Percentiles rank a stretch among this genome's conserved stretches.
Conservation (phyloP, 83 land plant species). For the Picea engelmannii region DNA sequence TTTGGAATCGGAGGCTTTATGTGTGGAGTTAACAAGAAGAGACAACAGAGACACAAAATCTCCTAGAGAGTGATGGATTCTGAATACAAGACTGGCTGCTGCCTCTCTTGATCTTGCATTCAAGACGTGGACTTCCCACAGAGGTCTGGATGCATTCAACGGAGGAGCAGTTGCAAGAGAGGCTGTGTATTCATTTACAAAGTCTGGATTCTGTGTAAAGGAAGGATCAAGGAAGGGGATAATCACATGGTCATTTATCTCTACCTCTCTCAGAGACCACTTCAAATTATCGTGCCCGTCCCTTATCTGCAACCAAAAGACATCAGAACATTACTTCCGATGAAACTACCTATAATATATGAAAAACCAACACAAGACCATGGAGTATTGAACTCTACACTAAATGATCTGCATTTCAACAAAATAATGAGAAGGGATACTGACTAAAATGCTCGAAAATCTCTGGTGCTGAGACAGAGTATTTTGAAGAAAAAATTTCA, state of each 20-base stretch:
- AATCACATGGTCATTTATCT: slow-evolving; percentile 41
- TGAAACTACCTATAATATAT: too few species aligned
- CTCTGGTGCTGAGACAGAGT: not conserved
- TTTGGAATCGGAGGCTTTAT: slow-evolving; percentile 34
- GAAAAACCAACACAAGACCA: too few species aligned
- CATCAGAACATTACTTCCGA: not conserved
- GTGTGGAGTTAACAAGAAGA: slow-evolving; percentile 57
- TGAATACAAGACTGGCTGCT: slow-evolving; percentile 39
- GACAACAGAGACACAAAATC: slow-evolving; percentile 78
- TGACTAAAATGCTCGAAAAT: not conserved
- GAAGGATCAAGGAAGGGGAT: too few species aligned
- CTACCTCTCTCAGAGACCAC: slow-evolving; percentile 46
- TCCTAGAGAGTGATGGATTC: slow-evolving; percentile 76
- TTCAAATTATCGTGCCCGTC: slow-evolving; percentile 12
- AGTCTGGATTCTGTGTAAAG: too few species aligned
- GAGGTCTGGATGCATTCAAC: slow-evolving; percentile 37
- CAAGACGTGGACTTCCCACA: slow-evolving; percentile 75
- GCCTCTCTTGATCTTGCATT: slow-evolving; percentile 42
- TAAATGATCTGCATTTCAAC: not conserved
- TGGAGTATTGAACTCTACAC: too few species aligned
- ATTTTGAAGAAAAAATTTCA: not conserved
- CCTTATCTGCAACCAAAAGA: slow-evolving; percentile 13
- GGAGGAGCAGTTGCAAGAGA: too few species aligned
- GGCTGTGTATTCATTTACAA: too few species aligned
- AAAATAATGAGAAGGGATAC: not conserved